Evolutionary conservation across 2,329 filamentous ascomycete species (phyloP), one percentile per base, ranked within the genome.

Genomic region (Neonectria neomacrospora): DNA sequence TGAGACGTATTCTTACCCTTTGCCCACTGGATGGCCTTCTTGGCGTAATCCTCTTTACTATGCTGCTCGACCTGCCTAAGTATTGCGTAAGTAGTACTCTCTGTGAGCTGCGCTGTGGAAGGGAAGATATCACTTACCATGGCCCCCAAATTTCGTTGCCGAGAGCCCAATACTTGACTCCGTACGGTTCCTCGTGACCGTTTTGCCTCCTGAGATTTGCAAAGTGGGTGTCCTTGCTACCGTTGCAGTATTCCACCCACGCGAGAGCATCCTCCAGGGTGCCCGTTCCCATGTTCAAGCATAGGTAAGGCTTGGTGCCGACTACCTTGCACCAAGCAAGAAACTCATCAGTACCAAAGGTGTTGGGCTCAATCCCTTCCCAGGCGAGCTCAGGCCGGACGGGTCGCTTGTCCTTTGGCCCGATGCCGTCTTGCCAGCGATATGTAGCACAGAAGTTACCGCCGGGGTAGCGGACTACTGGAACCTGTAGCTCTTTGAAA

Each of bases 231-330:
- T 94, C 85, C 61, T 84, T 83, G 11, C 83, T 86, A 5, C 88
- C 88, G 78, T 95, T 95, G 82, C 92, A 95, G 80, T 95, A 96
- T 74, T 95, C 92, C 22, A 95, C 82, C 92, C 92, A 95, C 10
- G 84, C 91, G 37, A 94, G 82, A 2, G 81, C 84, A 74, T 73
- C 73, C 37, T 73, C 72, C 3, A 75, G 76, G 16, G 81, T 88
- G 7, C 67, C 66, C 2, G 92, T 95, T 50, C 91, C 92, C 76
- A 96, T 90, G 80, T 96, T 95, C 60, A 95, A 80, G 67, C 87
- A 90, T 32, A 95, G 83, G 75, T 93, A 95, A 3, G 92, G 91
- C 80, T 94, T 90, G 0, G 91, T 89, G 18, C 86, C 86, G 7
- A 93, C 86, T 5, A 86, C 80, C 66, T 89, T 83, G 67, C 91